These are phyloP conservation scores for Rhodosporidiobolus odoratus DNA, from an alignment of 768 basidiomycete species.

Conservation along the genomic window DNA sequence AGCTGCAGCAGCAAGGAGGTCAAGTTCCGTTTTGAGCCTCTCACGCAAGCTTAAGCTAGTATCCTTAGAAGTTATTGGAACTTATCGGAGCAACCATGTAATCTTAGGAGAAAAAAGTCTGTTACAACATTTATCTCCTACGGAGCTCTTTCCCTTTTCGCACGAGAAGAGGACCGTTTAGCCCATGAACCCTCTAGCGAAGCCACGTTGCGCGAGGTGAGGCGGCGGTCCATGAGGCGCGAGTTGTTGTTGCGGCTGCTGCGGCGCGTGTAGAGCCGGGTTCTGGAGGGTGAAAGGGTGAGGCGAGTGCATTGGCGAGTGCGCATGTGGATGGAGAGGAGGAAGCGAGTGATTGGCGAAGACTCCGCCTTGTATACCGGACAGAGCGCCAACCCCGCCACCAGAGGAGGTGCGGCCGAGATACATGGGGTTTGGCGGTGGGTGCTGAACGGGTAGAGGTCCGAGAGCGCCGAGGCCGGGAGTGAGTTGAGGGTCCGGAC, in stretches of 20 bases:
- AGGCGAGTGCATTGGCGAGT: neutral
- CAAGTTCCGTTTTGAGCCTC: no score
- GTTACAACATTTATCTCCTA: no score
- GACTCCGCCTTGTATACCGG: no score
- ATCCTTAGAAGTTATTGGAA: no score
- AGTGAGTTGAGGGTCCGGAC: neutral
- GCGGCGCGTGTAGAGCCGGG: no score
- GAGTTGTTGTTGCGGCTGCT: no score
- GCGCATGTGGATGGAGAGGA: neutral
- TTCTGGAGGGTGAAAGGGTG: no score
- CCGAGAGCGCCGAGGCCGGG: slow-evolving; percentile 32
- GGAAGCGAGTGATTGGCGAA: neutral
- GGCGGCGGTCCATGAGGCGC: neutral
- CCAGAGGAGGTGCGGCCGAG: neutral
- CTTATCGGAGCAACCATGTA: no score
- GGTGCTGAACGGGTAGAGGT: slow-evolving; percentile 21
- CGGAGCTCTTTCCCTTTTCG: no score
- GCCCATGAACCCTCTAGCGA: neutral
- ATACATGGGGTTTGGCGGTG: neutral
- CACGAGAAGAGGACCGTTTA: neutral
- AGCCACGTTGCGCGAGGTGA: neutral
- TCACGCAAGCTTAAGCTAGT: no score
- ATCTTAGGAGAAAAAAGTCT: no score
- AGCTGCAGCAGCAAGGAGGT: no score
- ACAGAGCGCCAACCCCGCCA: neutral